A percentile compares a stretch with the other conserved stretches of the same genome.
Evolutionary conservation across 1,139 yeast genomes (phyloP).

Genomic region (Meyerozyma carpophila): DNA sequence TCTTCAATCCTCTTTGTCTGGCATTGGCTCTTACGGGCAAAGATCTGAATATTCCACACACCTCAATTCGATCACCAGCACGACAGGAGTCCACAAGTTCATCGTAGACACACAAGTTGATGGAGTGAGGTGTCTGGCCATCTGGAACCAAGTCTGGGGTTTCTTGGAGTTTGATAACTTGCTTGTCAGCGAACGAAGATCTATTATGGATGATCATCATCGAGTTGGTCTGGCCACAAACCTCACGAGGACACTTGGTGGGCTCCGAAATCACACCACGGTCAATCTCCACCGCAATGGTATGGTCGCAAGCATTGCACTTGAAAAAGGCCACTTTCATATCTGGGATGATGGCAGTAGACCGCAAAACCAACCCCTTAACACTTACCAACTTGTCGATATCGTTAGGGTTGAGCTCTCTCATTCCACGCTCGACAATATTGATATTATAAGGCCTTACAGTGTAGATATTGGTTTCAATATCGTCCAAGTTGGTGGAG

Average conservation of each 20-base stretch:
- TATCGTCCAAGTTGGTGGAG: conserved; percentile 47
- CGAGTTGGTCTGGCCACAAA: conserved; percentile 79
- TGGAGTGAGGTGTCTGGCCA: conserved; percentile 98
- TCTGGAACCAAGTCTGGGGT: conserved; percentile 98
- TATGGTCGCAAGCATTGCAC: conserved; percentile 93
- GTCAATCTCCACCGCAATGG: conserved; percentile 87
- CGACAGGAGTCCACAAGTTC: conserved; percentile 91
- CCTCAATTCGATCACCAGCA: conserved; percentile 96
- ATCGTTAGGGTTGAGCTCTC: conserved; percentile 92
- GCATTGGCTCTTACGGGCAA: conserved; percentile 87
- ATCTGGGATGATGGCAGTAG: conserved; percentile 92
- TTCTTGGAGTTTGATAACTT: conserved; percentile 88
- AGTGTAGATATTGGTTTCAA: conserved; percentile 78
- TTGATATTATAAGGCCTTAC: conserved; percentile 82
- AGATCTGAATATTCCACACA: conserved; percentile 91
- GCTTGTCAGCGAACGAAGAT: conserved; percentile 90
- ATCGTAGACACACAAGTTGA: conserved; percentile 90
- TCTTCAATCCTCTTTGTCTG: conserved; percentile 77
- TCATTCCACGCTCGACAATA: conserved; percentile 68
- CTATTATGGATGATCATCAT: conserved; percentile 91
- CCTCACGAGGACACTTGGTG: conserved; percentile 81
- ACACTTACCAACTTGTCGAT: conserved; percentile 89
- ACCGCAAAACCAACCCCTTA: conserved; percentile 84
- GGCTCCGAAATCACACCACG: conserved; percentile 95
- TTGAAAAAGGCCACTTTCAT: conserved; percentile 97